Evolutionary conservation across 345 rosid genomes (phyloP).

Genomic region (Anacardium occidentale): DNA sequence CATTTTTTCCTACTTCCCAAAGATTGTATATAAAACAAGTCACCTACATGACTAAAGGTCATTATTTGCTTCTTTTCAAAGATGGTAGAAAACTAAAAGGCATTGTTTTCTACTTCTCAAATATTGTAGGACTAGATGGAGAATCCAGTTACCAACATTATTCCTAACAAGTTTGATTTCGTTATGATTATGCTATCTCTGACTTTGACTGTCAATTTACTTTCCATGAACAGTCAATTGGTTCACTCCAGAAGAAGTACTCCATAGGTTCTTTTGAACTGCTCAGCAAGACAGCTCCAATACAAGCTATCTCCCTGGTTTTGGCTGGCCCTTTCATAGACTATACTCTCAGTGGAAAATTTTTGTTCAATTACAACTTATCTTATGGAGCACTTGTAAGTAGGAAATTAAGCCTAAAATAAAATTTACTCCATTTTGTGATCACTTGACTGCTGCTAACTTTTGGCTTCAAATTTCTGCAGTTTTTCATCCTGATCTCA

Average conservation of each 20-base stretch:
- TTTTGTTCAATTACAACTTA: slow-evolving; percentile 58
- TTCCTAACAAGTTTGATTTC: background rate
- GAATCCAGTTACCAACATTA: too few species aligned
- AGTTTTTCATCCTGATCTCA: slow-evolving; percentile 41
- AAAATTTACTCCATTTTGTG: background rate
- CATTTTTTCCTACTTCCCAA: too few species aligned
- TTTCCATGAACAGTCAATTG: slow-evolving; percentile 60
- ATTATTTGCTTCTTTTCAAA: too few species aligned
- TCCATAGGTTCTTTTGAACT: slow-evolving; percentile 91
- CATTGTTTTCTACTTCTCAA: too few species aligned
- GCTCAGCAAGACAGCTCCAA: slow-evolving; percentile 93
- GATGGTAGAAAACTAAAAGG: too few species aligned
- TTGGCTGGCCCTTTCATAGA: slow-evolving; percentile 82
- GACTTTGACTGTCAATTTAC: background rate
- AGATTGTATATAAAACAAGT: too few species aligned
- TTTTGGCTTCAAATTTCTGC: slow-evolving; percentile 11
- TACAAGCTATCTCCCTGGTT: slow-evolving; percentile 88
- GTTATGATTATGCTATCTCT: slow-evolving; percentile 1
- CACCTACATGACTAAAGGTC: too few species aligned
- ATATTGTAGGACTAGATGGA: too few species aligned
- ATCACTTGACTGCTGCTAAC: background rate
- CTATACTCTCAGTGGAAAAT: slow-evolving; percentile 58
- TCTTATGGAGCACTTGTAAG: slow-evolving; percentile 73
- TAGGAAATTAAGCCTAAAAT: background rate
- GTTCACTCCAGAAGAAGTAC: slow-evolving; percentile 88